These are phyloP conservation scores for Pyrenochaeta sp. DNA, from an alignment of 2,329 filamentous ascomycete genomes.

Conservation along the genomic window DNA sequence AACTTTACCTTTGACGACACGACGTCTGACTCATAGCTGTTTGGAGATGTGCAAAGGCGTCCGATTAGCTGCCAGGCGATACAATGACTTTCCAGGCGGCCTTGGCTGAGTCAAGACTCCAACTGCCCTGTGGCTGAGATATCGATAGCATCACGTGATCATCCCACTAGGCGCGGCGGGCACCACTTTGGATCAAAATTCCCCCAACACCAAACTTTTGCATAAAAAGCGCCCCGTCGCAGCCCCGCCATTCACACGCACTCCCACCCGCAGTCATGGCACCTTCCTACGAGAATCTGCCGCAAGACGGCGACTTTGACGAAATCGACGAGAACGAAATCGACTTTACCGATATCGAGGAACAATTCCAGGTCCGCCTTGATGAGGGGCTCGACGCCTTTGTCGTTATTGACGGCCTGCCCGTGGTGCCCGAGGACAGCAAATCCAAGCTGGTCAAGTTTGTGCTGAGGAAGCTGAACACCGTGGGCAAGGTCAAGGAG, in stretches of 20 bases:
- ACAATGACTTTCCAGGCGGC: neutral
- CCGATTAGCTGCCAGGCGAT: neutral
- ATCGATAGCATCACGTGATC: constrained; percentile 7
- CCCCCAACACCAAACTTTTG: constrained; percentile 16
- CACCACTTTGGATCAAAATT: constrained; percentile 37
- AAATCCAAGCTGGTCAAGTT: constrained; percentile 97
- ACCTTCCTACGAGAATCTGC: constrained; percentile 89
- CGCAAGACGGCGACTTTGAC: constrained; percentile 74
- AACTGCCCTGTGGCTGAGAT: neutral
- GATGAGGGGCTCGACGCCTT: constrained; percentile 97
- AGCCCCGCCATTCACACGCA: constrained; percentile 8
- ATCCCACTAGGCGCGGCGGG: constrained; percentile 11
- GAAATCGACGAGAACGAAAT: constrained; percentile 93
- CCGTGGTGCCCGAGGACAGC: constrained; percentile 86
- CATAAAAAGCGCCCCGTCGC: constrained; percentile 18
- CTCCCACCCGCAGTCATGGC: constrained; percentile 72
- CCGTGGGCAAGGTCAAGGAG: constrained; percentile 83
- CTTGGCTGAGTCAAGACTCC: neutral
- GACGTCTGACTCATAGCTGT: neutral
- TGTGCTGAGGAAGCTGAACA: constrained; percentile 89
- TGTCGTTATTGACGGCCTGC: constrained; percentile 93
- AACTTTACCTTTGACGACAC: neutral
- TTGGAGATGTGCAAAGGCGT: neutral
- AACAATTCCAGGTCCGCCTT: constrained; percentile 94
- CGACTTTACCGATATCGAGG: constrained; percentile 91